These are phyloP conservation scores for Tuctoria greenei DNA, from an alignment of 176 grass and related monocot genomes.

Conservation along the genomic window DNA sequence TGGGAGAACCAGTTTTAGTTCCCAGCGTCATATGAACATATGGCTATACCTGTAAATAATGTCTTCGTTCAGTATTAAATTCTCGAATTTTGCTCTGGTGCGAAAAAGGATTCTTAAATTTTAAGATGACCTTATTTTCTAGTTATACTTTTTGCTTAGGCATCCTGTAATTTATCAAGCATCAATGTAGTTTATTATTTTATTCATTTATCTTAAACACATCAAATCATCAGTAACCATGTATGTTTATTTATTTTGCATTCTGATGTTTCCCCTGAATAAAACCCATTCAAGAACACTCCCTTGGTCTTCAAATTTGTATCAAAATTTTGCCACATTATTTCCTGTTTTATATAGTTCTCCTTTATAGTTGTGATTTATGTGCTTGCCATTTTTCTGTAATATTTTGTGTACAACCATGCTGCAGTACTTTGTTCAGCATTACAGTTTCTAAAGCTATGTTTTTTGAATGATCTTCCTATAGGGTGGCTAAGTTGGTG, in stretches of 20 bases:
- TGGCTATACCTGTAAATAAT: neutral
- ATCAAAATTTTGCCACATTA: neutral
- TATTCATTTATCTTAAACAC: neutral
- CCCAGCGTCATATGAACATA: neutral
- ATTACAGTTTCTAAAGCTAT: slow-evolving; percentile 24
- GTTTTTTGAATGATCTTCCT: slow-evolving; percentile 8
- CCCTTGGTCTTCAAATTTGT: neutral
- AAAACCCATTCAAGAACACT: neutral
- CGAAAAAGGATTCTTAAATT: neutral
- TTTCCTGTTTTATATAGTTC: neutral
- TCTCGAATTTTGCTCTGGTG: neutral
- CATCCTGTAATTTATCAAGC: neutral
- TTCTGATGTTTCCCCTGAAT: neutral
- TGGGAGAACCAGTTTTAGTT: neutral
- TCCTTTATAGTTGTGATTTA: neutral
- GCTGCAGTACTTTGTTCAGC: neutral
- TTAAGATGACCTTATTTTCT: slow-evolving; percentile 12
- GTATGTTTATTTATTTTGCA: neutral
- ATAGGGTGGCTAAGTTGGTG: slow-evolving; percentile 15
- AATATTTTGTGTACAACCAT: neutral
- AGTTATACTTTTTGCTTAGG: neutral
- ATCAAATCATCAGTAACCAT: slow-evolving; percentile 2
- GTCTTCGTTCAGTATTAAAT: neutral
- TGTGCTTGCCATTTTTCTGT: slow-evolving; percentile 13
- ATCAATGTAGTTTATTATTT: neutral